phyloP scores from a whole-genome alignment of 805 yeast genomes.

The Candida yuanshanica region DNA sequence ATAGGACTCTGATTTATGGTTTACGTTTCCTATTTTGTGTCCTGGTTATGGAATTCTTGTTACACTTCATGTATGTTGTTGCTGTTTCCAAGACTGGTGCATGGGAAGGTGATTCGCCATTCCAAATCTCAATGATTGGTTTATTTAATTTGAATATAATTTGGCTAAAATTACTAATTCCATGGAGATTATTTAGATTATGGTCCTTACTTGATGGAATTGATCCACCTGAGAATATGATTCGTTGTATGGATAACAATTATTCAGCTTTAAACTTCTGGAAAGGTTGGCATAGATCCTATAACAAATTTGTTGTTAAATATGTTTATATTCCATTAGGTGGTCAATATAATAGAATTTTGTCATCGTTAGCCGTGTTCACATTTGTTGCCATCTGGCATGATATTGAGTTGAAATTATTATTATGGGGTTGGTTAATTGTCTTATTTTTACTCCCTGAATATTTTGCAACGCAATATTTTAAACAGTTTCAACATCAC shows the following conservation, averaged over 20 bases:
- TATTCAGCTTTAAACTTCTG: slow-evolving; percentile 93
- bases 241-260: slow-evolving; percentile 91
- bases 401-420: slow-evolving; percentile 80
- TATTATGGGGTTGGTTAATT: slow-evolving; percentile 95
- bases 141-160: slow-evolving; percentile 83
- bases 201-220: slow-evolving; percentile 92
- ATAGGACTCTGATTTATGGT: slow-evolving; percentile 55
- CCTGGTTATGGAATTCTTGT: slow-evolving; percentile 79
- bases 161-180: slow-evolving; percentile 89
- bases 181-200: slow-evolving; percentile 92
- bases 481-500: slow-evolving; percentile 33
- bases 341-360: slow-evolving; percentile 63
- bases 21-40: slow-evolving; percentile 66
- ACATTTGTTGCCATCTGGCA: slow-evolving; percentile 98
- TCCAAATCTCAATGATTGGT: slow-evolving; percentile 93
- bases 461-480: slow-evolving; percentile 47
- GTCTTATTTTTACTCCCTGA: slow-evolving; percentile 89
- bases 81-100: slow-evolving; percentile 88
- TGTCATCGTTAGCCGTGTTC: slow-evolving; percentile 80
- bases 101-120: slow-evolving; percentile 85
- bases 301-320: slow-evolving; percentile 82
- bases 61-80: slow-evolving; percentile 88
- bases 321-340: slow-evolving; percentile 92
- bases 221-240: slow-evolving; percentile 97
- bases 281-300: slow-evolving; percentile 98